Conservation (phyloP, 305 asterid species). For the Euphrasia arctica region DNA sequence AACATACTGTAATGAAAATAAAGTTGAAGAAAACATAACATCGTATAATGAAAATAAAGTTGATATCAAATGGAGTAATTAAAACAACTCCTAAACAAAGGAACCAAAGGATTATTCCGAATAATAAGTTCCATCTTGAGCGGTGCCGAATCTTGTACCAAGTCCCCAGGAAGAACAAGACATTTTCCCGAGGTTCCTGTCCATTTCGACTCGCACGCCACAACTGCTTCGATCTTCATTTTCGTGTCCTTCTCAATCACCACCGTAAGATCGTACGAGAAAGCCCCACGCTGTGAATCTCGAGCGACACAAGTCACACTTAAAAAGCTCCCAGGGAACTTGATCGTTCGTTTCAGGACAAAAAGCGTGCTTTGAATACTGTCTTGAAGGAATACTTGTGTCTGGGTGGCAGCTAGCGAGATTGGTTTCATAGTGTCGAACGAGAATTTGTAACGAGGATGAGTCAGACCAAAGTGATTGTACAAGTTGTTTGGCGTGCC, state of each 20-base stretch:
- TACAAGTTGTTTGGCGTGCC: conserved; percentile 35
- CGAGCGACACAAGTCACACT: conserved; percentile 43
- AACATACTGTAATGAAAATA: too few species aligned
- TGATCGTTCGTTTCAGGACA: conserved; percentile 38
- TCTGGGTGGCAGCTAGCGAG: neutral
- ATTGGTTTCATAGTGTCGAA: conserved; percentile 17
- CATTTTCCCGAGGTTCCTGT: conserved; percentile 29
- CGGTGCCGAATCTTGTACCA: conserved; percentile 22
- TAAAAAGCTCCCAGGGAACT: conserved; percentile 36
- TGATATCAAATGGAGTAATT: too few species aligned
- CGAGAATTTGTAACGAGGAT: conserved; percentile 20
- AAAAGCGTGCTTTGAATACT: conserved; percentile 29
- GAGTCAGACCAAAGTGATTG: conserved; percentile 37
- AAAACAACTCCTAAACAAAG: too few species aligned
- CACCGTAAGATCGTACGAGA: conserved; percentile 37
- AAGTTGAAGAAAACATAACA: too few species aligned
- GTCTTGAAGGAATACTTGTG: conserved; percentile 43
- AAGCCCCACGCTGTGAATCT: conserved; percentile 26
- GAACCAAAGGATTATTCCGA: neutral
- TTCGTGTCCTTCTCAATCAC: conserved; percentile 39
- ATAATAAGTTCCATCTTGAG: conserved; percentile 44
- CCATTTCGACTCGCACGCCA: conserved; percentile 31
- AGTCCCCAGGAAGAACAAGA: conserved; percentile 46
- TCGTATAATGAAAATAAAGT: too few species aligned
- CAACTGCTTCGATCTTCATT: conserved; percentile 32